Evolutionary conservation across 768 basidiomycete genomes (phyloP).

Genomic region (Grammothele lineata): DNA sequence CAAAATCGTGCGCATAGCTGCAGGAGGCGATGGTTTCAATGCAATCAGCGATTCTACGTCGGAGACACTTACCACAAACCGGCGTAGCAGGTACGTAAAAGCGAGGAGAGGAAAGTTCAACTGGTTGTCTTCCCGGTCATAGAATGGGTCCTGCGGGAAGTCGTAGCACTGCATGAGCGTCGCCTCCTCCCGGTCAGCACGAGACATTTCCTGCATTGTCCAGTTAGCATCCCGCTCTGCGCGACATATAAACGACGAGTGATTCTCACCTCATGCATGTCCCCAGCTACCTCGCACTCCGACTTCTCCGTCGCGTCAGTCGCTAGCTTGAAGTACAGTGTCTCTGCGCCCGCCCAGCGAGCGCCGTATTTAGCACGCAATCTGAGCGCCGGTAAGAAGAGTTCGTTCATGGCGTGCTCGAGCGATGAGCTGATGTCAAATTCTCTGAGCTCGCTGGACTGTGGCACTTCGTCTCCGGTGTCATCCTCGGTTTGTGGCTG

Average conservation of each 20-base stretch:
- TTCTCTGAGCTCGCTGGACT: no score
- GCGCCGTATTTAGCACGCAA: constrained; percentile 45
- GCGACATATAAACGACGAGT: no score
- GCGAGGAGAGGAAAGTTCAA: constrained; percentile 60
- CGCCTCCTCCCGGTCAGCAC: no score
- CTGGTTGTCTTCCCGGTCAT: constrained; percentile 27
- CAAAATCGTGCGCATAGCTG: constrained; percentile 66
- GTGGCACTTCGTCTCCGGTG: no score
- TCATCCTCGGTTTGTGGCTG: no score
- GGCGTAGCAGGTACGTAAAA: constrained; percentile 59
- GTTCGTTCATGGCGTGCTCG: not conserved
- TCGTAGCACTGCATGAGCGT: constrained; percentile 30
- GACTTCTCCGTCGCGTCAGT: constrained; percentile 10
- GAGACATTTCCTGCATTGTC: no score
- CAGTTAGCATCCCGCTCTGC: no score
- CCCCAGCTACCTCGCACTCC: no score
- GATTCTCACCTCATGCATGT: no score
- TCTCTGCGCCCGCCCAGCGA: constrained; percentile 68
- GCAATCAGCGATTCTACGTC: not conserved
- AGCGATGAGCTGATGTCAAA: not conserved
- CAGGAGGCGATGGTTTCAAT: not conserved
- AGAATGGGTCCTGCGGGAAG: constrained; percentile 52
- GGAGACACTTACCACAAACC: constrained; percentile 46
- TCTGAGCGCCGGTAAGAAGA: constrained; percentile 26
- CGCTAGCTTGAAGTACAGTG: constrained; percentile 37